Evolutionary conservation across 495 filamentous ascomycete species (phyloP), one percentile per base, ranked within the genome.

Genomic region (Podospora bellae-mahoneyi): DNA sequence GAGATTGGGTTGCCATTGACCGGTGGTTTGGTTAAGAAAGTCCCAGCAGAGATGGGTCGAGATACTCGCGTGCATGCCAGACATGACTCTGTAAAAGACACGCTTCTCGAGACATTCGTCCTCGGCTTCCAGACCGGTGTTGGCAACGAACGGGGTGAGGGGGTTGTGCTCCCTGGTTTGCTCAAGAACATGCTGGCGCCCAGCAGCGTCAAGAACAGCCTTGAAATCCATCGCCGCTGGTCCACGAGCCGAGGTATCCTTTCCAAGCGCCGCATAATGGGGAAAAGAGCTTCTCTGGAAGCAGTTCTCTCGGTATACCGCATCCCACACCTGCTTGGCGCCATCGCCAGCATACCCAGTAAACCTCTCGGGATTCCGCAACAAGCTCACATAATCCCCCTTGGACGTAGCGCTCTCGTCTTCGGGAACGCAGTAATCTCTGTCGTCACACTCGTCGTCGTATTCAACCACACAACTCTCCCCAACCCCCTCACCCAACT

Each of bases 381-480:
- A 84, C 68, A 99, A 83, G 75, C 91, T 94, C 72, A 99, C 95
- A 75, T 99, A 99, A 83, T 97, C 96, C 13, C 95, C 95, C 78
- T 96, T 97, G 5, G 86, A 89, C 53, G 84, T 86, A 3, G 92
- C 88, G 66, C 90, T 89, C 80, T 97, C 93, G 76, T 99, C 95
- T 71, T 99, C 95, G 1, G 94, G 94, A 6, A 98, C 87, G 82
- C 95, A 99, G 77, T 98, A 99, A 74, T 99, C 95, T 32, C 94
- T 86, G 65, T 98, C 92, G 79, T 99, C 95, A 70, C 95, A 97
- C 76, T 99, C 95, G 72, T 98, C 96, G 73, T 97, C 95, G 75
- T 95, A 96, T 78, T 99, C 95, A 2, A 97, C 88, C 56, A 99
- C 92, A 78, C 95, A 99, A 73, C 92, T 97, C 79, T 99, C 95